These are phyloP conservation scores for Lipomyces mesembrius DNA, from an alignment of 805 yeast genomes.

Conservation along the genomic window DNA sequence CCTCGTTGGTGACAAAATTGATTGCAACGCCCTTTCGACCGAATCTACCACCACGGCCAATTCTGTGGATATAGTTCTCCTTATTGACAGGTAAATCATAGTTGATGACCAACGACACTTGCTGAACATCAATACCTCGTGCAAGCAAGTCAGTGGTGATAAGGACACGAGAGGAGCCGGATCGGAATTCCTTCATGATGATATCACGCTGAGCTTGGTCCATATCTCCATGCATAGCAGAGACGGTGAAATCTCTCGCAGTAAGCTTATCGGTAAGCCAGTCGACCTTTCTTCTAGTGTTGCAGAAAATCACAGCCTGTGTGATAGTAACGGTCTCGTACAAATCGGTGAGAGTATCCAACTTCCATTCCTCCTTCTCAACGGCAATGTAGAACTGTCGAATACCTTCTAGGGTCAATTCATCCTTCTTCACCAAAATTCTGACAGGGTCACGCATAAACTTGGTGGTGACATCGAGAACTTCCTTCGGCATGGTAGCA, in stretches of 20 bases:
- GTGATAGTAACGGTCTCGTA: conserved; percentile 95
- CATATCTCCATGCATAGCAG: conserved; percentile 97
- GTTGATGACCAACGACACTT: conserved; percentile 92
- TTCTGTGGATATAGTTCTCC: conserved; percentile 96
- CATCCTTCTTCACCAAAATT: conserved; percentile 92
- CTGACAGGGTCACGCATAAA: conserved; percentile 93
- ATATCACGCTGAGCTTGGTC: conserved; percentile 92
- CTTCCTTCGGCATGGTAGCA: conserved; percentile 93
- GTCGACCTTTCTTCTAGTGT: conserved; percentile 94
- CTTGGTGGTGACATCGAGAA: conserved; percentile 86
- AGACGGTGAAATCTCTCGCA: conserved; percentile 84
- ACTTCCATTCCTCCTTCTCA: conserved; percentile 91
- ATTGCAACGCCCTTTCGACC: conserved; percentile 99
- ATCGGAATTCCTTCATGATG: conserved; percentile 94
- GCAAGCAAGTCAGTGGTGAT: conserved; percentile 98
- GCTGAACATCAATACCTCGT: conserved; percentile 98
- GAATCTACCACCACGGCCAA: conserved; percentile 97
- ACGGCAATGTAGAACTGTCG: conserved; percentile 90
- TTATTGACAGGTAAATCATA: conserved; percentile 91
- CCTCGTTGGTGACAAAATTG: conserved; percentile 85
- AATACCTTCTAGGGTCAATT: conserved; percentile 90
- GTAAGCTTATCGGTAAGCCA: conserved; percentile 81
- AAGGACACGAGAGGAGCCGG: conserved; percentile 89
- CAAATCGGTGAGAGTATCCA: conserved; percentile 90
- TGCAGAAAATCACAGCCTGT: conserved; percentile 97